Percentiles rank a stretch among this genome's conserved stretches.
Evolutionary conservation across 768 basidiomycete genomes (phyloP).

Genomic region (Boletus bicolor): DNA sequence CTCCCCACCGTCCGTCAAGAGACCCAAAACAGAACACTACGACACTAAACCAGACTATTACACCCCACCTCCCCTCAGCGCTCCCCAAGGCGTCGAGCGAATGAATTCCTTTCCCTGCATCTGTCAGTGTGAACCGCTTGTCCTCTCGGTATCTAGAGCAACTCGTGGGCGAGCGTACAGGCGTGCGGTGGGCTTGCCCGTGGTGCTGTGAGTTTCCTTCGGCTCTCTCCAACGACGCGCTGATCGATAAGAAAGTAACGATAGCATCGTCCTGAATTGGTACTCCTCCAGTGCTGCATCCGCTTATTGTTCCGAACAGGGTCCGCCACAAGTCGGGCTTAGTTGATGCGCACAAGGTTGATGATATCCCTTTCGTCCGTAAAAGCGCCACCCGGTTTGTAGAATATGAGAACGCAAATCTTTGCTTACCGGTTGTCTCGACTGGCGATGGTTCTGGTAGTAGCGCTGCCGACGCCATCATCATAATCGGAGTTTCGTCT

Average conservation of each 20-base stretch:
- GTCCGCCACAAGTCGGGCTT: slow-evolving; percentile 7
- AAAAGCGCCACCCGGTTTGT: neutral
- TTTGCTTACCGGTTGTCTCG: neutral
- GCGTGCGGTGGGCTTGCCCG: slow-evolving; percentile 23
- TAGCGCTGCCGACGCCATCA: slow-evolving; percentile 19
- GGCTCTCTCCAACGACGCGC: neutral
- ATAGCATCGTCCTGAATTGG: slow-evolving; percentile 32
- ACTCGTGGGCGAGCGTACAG: slow-evolving; percentile 20
- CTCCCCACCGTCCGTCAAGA: slow-evolving; percentile 13
- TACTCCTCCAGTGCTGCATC: slow-evolving; percentile 5
- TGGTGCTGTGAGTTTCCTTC: slow-evolving; percentile 23
- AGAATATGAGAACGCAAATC: neutral
- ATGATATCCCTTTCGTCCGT: neutral
- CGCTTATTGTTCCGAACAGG: slow-evolving; percentile 16
- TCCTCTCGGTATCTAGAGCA: slow-evolving; percentile 11
- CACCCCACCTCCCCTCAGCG: slow-evolving; percentile 13
- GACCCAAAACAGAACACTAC: slow-evolving; percentile 18
- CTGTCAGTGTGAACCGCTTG: slow-evolving; percentile 8
- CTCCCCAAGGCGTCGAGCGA: slow-evolving; percentile 28
- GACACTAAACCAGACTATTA: neutral
- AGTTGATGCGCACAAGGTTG: neutral
- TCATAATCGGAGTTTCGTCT: neutral
- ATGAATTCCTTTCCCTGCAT: slow-evolving; percentile 24
- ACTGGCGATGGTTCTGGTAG: slow-evolving; percentile 7
- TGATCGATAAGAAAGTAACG: slow-evolving; percentile 21